These are phyloP conservation scores for Asparagopsis taxiformis DNA, from an alignment of 31 red algal genomes.

Conservation along the genomic window DNA sequence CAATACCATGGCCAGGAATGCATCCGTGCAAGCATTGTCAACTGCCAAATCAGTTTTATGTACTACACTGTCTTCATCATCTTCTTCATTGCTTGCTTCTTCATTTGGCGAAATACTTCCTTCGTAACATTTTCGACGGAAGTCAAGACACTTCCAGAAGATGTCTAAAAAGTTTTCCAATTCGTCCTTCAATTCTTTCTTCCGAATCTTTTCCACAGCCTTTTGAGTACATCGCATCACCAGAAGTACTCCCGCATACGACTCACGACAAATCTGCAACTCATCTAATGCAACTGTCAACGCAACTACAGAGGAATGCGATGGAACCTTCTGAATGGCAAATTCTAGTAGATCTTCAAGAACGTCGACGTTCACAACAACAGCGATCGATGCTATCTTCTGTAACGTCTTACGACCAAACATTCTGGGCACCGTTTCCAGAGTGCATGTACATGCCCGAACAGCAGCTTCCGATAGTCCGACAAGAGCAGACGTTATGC, in stretches of 20 bases:
- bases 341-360: constrained; percentile 14
- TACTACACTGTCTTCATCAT: neutral
- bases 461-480: constrained; percentile 6
- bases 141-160: constrained; percentile 19
- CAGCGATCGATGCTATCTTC: constrained; percentile 1
- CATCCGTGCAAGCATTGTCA: constrained; percentile 37
- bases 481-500: neutral
- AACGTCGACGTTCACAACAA: constrained; percentile 12
- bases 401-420: constrained; percentile 10
- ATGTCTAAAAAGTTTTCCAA: constrained; percentile 13
- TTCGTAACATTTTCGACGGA: neutral
- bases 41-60: neutral
- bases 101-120: constrained; percentile 1
- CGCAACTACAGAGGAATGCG: constrained; percentile 5
- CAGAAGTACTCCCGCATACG: neutral
- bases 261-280: neutral
- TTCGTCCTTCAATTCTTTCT: constrained; percentile 40
- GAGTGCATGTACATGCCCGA: neutral
- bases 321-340: constrained; percentile 29
- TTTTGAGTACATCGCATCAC: constrained; percentile 15
- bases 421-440: constrained; percentile 5
- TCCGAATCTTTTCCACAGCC: constrained; percentile 23
- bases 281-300: constrained; percentile 1
- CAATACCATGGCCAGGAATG: constrained; percentile 28
- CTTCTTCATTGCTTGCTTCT: neutral